Conservation (phyloP, 345 rosid species). For the Toxicodendron radicans region DNA sequence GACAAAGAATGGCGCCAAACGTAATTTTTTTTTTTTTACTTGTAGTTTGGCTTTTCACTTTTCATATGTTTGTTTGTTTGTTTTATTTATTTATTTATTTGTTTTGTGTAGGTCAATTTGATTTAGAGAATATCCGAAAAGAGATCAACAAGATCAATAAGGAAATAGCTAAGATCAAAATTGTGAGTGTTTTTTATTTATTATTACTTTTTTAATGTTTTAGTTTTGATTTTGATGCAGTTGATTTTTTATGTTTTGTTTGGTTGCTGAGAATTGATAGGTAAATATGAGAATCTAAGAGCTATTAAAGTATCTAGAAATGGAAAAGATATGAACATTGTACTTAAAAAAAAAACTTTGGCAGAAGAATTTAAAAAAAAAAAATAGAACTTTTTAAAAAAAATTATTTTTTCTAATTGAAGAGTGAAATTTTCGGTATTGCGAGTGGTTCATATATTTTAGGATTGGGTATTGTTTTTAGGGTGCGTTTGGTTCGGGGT, state of each 20-base stretch:
- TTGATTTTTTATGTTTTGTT: background rate
- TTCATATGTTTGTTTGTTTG: constrained; percentile 2
- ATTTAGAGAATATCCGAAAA: too few species aligned
- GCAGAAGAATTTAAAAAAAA: too few species aligned
- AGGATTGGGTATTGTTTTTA: too few species aligned
- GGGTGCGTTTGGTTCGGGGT: too few species aligned
- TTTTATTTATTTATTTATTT: too few species aligned
- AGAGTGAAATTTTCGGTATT: background rate
- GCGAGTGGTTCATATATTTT: too few species aligned
- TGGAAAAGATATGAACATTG: background rate
- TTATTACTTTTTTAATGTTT: background rate
- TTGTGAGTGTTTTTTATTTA: constrained; percentile 41
- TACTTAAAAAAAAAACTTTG: background rate
- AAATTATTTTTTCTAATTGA: background rate
- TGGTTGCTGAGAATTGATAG: background rate
- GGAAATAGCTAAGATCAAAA: constrained; percentile 65
- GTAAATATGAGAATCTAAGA: background rate
- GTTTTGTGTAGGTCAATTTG: too few species aligned
- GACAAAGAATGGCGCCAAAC: constrained; percentile 82
- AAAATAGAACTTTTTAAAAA: background rate
- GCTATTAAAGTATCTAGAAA: background rate
- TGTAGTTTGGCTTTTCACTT: background rate
- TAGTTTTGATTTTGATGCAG: background rate
- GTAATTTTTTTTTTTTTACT: constrained; percentile 29
- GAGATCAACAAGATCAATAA: too few species aligned